Percentiles rank a stretch among this genome's conserved stretches.
phyloP scores from a whole-genome alignment of 805 yeast genomes.

The Priceomyces haplophilus region DNA sequence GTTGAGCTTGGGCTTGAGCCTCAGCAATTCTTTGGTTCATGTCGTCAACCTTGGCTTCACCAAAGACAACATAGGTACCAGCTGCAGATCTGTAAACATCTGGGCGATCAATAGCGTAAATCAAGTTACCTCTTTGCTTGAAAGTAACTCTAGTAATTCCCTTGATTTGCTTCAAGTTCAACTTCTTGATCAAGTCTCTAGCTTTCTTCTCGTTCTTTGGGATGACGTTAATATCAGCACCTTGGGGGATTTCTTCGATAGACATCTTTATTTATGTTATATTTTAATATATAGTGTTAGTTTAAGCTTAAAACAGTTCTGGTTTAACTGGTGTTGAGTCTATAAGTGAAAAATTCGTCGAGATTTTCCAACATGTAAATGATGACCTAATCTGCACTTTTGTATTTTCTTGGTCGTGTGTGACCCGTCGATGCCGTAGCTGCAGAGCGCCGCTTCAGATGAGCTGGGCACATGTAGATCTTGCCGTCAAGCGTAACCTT shows the following conservation, averaged over 20 bases:
- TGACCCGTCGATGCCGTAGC: too few species aligned
- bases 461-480: too few species aligned
- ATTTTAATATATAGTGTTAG: conserved; percentile 12
- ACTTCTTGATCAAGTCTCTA: conserved; percentile 81
- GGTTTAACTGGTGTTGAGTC: not conserved
- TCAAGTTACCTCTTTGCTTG: conserved; percentile 87
- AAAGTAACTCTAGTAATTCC: conserved; percentile 95
- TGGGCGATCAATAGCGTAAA: conserved; percentile 88
- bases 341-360: not conserved
- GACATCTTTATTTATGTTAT: conserved; percentile 32
- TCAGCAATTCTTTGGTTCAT: conserved; percentile 82
- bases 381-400: not conserved
- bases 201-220: conserved; percentile 95
- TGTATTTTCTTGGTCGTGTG: too few species aligned
- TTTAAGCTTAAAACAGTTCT: not conserved
- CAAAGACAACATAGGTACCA: conserved; percentile 94
- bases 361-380: not conserved
- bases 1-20: conserved; percentile 75
- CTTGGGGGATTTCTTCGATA: conserved; percentile 68
- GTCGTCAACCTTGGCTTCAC: conserved; percentile 97
- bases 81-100: conserved; percentile 92
- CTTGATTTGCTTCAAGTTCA: conserved; percentile 84
- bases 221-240: conserved; percentile 76
- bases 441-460: too few species aligned
- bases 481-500: too few species aligned